Percentiles rank a stretch among this genome's conserved stretches.
phyloP scores from a whole-genome alignment of 1,284 basidiomycete species.

The Lentinus polychrous region DNA sequence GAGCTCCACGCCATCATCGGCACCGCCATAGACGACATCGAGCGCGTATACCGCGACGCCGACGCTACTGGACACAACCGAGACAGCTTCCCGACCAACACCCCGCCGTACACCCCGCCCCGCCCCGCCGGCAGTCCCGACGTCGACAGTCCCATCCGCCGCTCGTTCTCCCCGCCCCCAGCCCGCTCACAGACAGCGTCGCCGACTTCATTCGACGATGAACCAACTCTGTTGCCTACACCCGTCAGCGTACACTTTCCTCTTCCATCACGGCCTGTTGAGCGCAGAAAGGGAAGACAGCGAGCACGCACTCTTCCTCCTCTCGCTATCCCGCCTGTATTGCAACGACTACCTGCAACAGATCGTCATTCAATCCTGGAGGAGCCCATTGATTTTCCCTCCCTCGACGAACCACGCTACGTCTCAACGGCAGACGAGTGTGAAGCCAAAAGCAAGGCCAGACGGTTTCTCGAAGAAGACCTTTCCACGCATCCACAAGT shows the following conservation, averaged over 20 bases:
- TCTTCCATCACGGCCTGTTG: neutral
- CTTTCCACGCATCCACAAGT: constrained; percentile 53
- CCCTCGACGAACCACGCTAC: constrained; percentile 1
- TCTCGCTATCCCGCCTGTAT: neutral
- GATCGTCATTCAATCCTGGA: neutral
- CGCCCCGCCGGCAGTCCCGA: constrained; percentile 6
- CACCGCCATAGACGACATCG: constrained; percentile 61
- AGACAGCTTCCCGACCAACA: constrained; percentile 10
- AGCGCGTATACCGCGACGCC: constrained; percentile 43
- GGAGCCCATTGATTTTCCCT: constrained; percentile 2
- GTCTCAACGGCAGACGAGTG: neutral
- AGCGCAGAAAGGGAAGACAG: neutral
- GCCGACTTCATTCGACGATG: constrained; percentile 3
- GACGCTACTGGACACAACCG: constrained; percentile 12
- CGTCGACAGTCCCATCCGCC: neutral
- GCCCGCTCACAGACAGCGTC: constrained; percentile 6
- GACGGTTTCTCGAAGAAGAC: constrained; percentile 27
- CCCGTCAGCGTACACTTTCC: constrained; percentile 8
- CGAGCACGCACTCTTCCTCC: constrained; percentile 4
- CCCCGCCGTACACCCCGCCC: constrained; percentile 10
- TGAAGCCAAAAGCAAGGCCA: constrained; percentile 3
- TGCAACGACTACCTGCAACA: neutral
- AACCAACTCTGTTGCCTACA: constrained; percentile 7
- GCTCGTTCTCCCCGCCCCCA: constrained; percentile 1
- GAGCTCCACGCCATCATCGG: constrained; percentile 60